Percentiles rank a stretch among this genome's conserved stretches.
These are phyloP conservation scores for Dryadomyces quercus-mongolicae DNA, from an alignment of 2,329 filamentous ascomycete species.

Conservation along the genomic window DNA sequence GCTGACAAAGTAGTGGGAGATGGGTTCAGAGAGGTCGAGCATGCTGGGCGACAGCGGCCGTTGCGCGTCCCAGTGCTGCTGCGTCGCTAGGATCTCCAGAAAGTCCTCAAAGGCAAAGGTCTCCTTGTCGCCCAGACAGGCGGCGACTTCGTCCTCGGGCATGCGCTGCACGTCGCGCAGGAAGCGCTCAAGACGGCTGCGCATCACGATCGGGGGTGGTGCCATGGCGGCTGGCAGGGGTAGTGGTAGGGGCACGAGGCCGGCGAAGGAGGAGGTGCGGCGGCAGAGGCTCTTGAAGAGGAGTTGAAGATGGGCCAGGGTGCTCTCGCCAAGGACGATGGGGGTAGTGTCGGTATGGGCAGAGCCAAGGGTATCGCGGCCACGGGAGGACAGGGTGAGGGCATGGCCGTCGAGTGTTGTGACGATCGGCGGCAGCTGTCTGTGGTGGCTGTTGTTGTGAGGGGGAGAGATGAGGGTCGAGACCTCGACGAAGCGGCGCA, in stretches of 20 bases:
- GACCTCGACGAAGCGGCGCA: constrained; percentile 11
- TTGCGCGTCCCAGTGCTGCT: constrained; percentile 30
- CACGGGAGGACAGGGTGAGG: neutral
- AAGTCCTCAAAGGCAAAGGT: constrained; percentile 36
- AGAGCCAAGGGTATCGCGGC: constrained; percentile 13
- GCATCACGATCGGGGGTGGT: constrained; percentile 16
- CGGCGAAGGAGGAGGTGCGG: constrained; percentile 14
- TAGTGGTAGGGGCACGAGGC: neutral
- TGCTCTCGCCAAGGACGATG: constrained; percentile 32
- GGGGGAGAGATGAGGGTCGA: constrained; percentile 20
- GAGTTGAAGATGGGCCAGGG: constrained; percentile 33
- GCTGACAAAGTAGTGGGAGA: constrained; percentile 87
- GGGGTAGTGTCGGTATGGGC: neutral
- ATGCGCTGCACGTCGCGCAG: constrained; percentile 38
- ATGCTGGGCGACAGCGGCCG: constrained; percentile 18
- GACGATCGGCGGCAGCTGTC: neutral
- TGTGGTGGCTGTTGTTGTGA: constrained; percentile 14
- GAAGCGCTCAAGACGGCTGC: constrained; percentile 33
- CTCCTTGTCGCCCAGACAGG: constrained; percentile 23
- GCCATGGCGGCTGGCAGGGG: neutral
- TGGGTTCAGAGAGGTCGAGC: constrained; percentile 52
- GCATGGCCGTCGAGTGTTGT: constrained; percentile 10
- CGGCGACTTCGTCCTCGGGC: constrained; percentile 16
- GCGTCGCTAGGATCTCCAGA: constrained; percentile 32
- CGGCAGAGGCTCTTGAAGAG: constrained; percentile 34